Base-by-base conservation (phyloP, 2,329 filamentous ascomycete genomes). In the Dactylellina leptospora region DNA sequence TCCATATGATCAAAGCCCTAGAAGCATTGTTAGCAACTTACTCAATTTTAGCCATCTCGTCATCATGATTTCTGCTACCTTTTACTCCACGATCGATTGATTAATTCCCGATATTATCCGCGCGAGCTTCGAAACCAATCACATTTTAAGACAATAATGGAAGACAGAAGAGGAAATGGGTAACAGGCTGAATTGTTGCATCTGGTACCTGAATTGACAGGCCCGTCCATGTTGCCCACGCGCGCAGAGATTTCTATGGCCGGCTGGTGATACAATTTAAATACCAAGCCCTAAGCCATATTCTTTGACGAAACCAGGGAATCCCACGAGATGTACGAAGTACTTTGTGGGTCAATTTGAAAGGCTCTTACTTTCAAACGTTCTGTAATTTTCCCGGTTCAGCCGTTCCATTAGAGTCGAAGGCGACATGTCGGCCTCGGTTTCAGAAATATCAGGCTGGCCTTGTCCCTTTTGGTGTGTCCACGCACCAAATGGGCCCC, bases 201-300 rank as follows among this genome's bases (percentile, higher is more conserved):
- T 18, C 27, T 56, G 61, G 61, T 66, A 66, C 61, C 61, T 66
- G 51, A 66, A 51, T 58, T 66, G 30, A 66, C 61, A 66, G 51
- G 61, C 42, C 11, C 9, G 40, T n/a, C 61, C 61, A 58, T 66
- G 61, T 42, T 8, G 10, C 38, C 28, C 48, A 53, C 27, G 48
- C 25, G 48, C 27, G 11, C 16, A 11, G n/a, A n/a, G n/a, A n/a
- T n/a, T n/a, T n/a, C n/a, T n/a, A n/a, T n/a, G n/a, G n/a, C n/a
- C n/a, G n/a, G n/a, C n/a, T n/a, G n/a, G n/a, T n/a, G n/a, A n/a
- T n/a, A n/a, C n/a, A n/a, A n/a, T n/a, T n/a, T n/a, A n/a, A n/a
- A n/a, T n/a, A n/a, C n/a, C n/a, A n/a, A n/a, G n/a, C n/a, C n/a
- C n/a, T n/a, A n/a, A n/a, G n/a, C n/a, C n/a, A n/a, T n/a, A n/a